phyloP scores from a whole-genome alignment of 208 protist genomes.

The Trypanosoma rangeli region DNA sequence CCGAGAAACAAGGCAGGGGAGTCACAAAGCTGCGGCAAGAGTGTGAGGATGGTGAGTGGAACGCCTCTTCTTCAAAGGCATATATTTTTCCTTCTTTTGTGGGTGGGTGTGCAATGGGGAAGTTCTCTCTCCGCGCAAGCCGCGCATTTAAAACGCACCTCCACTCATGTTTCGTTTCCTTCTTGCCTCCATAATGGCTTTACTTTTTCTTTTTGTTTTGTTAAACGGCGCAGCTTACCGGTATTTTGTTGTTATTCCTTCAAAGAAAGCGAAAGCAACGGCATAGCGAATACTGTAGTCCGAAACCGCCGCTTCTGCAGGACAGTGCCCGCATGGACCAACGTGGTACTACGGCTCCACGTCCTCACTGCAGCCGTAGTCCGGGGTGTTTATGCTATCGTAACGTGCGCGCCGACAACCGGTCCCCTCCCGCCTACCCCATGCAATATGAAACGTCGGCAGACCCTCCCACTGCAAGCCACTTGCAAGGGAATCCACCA shows the following conservation, averaged over 20 bases:
- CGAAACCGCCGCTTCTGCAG: background rate
- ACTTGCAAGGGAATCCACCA: constrained; percentile 38
- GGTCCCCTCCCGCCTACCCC: constrained; percentile 32
- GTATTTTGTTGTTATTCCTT: constrained; percentile 3
- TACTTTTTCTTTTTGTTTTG: background rate
- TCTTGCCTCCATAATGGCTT: background rate
- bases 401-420: background rate
- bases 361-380: background rate
- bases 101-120: too few species aligned
- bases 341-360: background rate
- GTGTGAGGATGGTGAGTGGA: too few species aligned
- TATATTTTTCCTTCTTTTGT: too few species aligned
- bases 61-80: too few species aligned
- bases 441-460: constrained; percentile 85
- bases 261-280: background rate
- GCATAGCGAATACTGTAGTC: background rate
- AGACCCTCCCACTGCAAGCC: constrained; percentile 77
- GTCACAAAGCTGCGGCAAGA: too few species aligned
- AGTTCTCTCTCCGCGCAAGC: too few species aligned
- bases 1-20: too few species aligned
- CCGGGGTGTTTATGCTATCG: background rate
- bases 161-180: background rate
- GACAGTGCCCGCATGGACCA: background rate
- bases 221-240: background rate
- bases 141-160: too few species aligned